Conservation (phyloP, 495 filamentous ascomycete genomes). For the Annulohypoxylon nitens region DNA sequence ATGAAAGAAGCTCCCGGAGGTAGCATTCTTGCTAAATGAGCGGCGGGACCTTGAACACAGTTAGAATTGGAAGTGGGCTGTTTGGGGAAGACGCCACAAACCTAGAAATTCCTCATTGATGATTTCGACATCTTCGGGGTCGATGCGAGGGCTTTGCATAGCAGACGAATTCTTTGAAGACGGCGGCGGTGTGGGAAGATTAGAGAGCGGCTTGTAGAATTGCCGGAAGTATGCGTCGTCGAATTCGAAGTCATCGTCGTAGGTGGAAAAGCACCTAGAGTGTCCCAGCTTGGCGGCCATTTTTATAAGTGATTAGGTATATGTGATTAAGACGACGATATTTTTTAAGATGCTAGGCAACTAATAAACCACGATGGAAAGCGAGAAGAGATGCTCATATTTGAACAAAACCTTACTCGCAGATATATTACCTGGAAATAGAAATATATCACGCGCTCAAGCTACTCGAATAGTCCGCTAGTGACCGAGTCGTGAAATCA, state of each 20-base stretch:
- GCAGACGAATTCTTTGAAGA: constrained; percentile 60
- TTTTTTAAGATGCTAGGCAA: constrained; percentile 42
- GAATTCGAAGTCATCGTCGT: constrained; percentile 63
- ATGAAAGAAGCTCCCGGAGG: constrained; percentile 66
- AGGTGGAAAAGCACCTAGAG: constrained; percentile 50
- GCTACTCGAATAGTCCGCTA: constrained; percentile 36
- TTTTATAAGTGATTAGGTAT: constrained; percentile 13
- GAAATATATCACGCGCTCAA: constrained; percentile 46
- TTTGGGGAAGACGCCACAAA: constrained; percentile 46
- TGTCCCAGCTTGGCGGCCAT: constrained; percentile 48
- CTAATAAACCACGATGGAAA: constrained; percentile 33
- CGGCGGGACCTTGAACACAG: constrained; percentile 61
- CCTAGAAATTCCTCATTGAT: constrained; percentile 61
- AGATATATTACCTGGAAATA: constrained; percentile 38
- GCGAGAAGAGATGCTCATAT: constrained; percentile 48
- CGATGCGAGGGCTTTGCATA: constrained; percentile 55
- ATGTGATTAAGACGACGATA: constrained; percentile 5
- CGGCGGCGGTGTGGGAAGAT: constrained; percentile 70
- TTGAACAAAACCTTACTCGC: constrained; percentile 30
- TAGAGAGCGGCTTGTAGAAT: constrained; percentile 70
- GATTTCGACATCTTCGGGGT: constrained; percentile 59
- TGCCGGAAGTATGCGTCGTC: constrained; percentile 68
- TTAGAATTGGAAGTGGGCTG: constrained; percentile 25
- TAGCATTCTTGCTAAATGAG: constrained; percentile 68
- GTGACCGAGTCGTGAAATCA: constrained; percentile 27